phyloP scores from a whole-genome alignment of 805 yeast genomes.

The Kazachstania kunashirensis region DNA sequence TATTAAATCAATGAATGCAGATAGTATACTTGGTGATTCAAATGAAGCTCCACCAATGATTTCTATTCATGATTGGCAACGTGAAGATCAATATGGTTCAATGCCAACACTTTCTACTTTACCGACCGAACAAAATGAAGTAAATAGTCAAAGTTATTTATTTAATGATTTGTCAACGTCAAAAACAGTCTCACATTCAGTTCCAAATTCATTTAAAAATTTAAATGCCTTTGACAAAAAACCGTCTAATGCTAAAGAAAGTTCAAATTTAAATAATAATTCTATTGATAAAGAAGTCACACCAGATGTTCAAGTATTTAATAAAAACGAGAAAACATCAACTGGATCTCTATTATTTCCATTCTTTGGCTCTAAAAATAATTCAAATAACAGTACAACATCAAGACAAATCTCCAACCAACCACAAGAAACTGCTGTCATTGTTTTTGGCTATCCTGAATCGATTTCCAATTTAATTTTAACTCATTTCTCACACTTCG shows the following conservation, averaged over 20 bases:
- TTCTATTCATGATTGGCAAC: conserved; percentile 34
- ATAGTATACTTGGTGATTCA: conserved; percentile 23
- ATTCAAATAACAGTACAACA: conserved; percentile 1
- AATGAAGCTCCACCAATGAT: conserved; percentile 36
- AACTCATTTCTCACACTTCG: conserved; percentile 68
- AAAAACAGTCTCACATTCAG: neutral
- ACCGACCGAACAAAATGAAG: neutral
- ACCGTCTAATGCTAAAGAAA: neutral
- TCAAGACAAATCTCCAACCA: conserved; percentile 2
- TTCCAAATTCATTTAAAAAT: conserved; percentile 1
- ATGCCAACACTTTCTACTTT: conserved; percentile 4
- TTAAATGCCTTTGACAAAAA: conserved; percentile 16
- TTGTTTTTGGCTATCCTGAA: conserved; percentile 87
- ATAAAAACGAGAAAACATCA: neutral
- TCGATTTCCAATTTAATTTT: conserved; percentile 56
- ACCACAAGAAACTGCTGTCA: conserved; percentile 49
- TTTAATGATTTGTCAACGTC: neutral
- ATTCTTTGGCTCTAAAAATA: too few relatives aligned
- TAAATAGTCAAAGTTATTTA: conserved; percentile 2
- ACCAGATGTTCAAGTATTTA: neutral
- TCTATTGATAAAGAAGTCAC: neutral
- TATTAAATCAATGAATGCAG: conserved; percentile 3
- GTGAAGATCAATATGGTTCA: conserved; percentile 29
- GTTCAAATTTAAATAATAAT: neutral
- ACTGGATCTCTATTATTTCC: too few relatives aligned